phyloP scores from a whole-genome alignment of 2,329 filamentous ascomycete species.

The Phialophora verrucosa region DNA sequence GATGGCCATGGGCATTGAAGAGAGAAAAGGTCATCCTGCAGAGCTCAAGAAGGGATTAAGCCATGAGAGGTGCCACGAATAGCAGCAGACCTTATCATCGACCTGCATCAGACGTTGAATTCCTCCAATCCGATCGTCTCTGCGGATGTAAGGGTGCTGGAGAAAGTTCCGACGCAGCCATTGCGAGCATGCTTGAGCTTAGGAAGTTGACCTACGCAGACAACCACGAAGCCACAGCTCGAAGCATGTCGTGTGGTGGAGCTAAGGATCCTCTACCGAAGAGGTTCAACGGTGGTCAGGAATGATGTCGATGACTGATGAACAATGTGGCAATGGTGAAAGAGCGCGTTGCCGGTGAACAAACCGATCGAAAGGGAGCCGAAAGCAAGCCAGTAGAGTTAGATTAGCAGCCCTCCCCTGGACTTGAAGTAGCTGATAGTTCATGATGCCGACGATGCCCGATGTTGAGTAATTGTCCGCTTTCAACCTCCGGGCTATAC shows the following conservation, averaged over 20 bases:
- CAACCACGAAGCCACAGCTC: not conserved
- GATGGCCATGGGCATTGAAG: conserved; percentile 66
- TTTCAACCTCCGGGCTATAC: too few relatives aligned
- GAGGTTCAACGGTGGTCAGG: not conserved
- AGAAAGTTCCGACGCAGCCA: not conserved
- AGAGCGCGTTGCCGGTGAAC: not conserved
- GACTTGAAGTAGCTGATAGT: not conserved
- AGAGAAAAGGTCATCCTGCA: not conserved
- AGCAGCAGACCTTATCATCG: not conserved
- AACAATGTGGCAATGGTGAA: not conserved
- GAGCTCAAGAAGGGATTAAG: not conserved
- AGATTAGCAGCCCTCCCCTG: not conserved
- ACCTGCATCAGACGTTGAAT: not conserved
- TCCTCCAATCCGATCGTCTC: not conserved
- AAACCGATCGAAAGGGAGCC: not conserved
- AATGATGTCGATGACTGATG: not conserved
- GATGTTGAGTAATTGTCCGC: not conserved
- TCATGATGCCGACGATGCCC: not conserved
- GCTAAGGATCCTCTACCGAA: not conserved
- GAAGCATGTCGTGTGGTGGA: not conserved
- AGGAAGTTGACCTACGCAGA: not conserved
- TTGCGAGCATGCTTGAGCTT: not conserved
- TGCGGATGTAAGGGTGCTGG: not conserved
- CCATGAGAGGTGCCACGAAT: not conserved
- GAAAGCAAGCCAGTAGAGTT: not conserved